phyloP scores from a whole-genome alignment of 345 rosid genomes.

The Moringa oleifera region DNA sequence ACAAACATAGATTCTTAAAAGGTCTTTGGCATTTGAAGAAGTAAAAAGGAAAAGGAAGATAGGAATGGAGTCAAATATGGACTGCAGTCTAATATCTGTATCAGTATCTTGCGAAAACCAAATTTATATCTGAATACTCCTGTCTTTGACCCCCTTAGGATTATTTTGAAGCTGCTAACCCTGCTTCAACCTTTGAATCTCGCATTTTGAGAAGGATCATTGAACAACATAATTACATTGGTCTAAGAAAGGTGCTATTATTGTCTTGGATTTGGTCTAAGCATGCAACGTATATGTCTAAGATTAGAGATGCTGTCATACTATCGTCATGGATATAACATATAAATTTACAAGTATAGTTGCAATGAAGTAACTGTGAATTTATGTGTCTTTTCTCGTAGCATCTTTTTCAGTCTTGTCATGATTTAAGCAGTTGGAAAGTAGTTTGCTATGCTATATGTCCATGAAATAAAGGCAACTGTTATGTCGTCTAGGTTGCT shows the following conservation, averaged over 20 bases:
- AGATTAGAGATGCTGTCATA: too few relatives aligned
- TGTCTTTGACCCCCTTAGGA: not conserved
- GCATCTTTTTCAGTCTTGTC: too few relatives aligned
- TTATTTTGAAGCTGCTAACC: not conserved
- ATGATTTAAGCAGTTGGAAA: too few relatives aligned
- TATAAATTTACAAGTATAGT: not conserved
- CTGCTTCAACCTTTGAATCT: not conserved
- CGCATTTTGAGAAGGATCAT: not conserved
- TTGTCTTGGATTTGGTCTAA: not conserved
- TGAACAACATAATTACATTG: not conserved
- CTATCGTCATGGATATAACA: not conserved
- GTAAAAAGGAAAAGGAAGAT: not conserved
- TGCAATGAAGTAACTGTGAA: not conserved
- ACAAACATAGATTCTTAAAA: not conserved
- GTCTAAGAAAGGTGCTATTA: not conserved
- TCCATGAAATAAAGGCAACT: not conserved
- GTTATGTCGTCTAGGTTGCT: conserved; percentile 40
- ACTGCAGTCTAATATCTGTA: not conserved
- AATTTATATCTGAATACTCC: not conserved
- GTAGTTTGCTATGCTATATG: too few relatives aligned
- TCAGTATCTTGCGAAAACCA: too few relatives aligned
- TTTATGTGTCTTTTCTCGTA: not conserved
- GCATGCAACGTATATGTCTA: too few relatives aligned
- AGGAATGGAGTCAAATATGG: not conserved
- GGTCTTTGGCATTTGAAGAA: too few relatives aligned